A percentile compares a stretch with the other conserved stretches of the same genome.
Evolutionary conservation across 2,329 filamentous ascomycete species (phyloP).

Genomic region (Huntiella omanensis): DNA sequence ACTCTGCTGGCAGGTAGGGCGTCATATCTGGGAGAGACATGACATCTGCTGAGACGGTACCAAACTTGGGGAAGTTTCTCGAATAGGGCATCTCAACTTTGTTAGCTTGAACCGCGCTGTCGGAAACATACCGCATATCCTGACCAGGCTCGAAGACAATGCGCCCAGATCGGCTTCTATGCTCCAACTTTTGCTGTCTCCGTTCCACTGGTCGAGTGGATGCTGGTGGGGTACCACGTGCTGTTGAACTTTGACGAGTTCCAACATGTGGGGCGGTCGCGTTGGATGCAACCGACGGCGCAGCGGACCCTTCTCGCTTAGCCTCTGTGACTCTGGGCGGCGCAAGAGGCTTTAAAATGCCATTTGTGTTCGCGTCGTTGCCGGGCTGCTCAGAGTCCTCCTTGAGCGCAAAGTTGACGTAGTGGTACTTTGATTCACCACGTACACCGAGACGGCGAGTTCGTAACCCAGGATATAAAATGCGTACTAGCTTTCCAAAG

Average conservation of each 20-base stretch:
- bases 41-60: constrained; percentile 38
- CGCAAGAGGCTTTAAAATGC: neutral
- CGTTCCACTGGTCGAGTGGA: neutral
- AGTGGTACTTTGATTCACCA: constrained; percentile 97
- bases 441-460: constrained; percentile 81
- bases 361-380: constrained; percentile 2
- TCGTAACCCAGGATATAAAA: constrained; percentile 88
- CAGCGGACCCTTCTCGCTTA: constrained; percentile 1
- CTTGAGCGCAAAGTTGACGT: constrained; percentile 47
- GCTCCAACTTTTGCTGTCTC: neutral
- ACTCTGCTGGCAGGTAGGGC: constrained; percentile 58
- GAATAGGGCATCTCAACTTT: constrained; percentile 41
- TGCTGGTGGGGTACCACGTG: neutral
- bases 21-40: constrained; percentile 75
- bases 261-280: neutral
- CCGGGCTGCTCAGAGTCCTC: constrained; percentile 24
- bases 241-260: neutral
- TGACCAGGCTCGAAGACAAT: constrained; percentile 10
- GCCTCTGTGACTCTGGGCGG: neutral
- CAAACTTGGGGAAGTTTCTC: constrained; percentile 24
- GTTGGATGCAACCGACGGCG: neutral
- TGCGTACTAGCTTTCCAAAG: constrained; percentile 90
- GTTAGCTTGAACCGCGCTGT: constrained; percentile 38
- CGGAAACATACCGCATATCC: constrained; percentile 18
- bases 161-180: constrained; percentile 1